Evolutionary conservation across 441 rosid genomes (phyloP).

Genomic region (Bocquillonia castaneifolia): DNA sequence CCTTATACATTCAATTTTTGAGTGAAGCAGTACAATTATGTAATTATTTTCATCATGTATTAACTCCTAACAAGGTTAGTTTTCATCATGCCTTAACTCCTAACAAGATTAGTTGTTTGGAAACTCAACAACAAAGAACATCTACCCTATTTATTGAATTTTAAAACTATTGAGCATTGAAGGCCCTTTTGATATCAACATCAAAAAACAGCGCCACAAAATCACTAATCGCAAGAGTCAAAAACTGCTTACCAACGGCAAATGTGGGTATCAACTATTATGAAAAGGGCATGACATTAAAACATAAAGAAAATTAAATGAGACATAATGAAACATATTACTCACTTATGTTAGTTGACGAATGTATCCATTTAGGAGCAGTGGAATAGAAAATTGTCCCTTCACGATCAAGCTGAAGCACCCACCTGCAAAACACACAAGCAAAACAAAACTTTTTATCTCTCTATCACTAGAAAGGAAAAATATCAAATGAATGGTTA

Average conservation of each 20-base stretch:
- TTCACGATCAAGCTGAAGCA: constrained; percentile 82
- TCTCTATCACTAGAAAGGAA: not conserved
- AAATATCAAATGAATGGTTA: constrained; percentile 7
- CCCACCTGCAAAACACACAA: constrained; percentile 86
- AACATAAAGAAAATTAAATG: too few relatives aligned
- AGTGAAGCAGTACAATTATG: not conserved
- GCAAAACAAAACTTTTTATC: not conserved
- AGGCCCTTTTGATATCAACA: constrained; percentile 6
- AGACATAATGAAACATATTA: constrained; percentile 3
- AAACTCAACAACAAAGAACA: not conserved
- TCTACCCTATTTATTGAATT: not conserved
- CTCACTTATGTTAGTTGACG: constrained; percentile 41
- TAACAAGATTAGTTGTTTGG: not conserved
- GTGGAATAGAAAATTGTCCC: constrained; percentile 87
- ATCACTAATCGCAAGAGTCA: not conserved
- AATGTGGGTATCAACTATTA: too few relatives aligned
- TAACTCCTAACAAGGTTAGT: too few relatives aligned
- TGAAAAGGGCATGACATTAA: too few relatives aligned
- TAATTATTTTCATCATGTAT: too few relatives aligned
- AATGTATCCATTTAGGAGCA: constrained; percentile 74
- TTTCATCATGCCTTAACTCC: too few relatives aligned
- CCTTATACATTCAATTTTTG: not conserved
- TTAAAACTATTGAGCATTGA: not conserved
- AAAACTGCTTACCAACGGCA: too few relatives aligned
- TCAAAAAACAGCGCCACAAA: constrained; percentile 3